Evolutionary conservation across 768 basidiomycete genomes (phyloP).

Genomic region (Pulveroboletus sp.): DNA sequence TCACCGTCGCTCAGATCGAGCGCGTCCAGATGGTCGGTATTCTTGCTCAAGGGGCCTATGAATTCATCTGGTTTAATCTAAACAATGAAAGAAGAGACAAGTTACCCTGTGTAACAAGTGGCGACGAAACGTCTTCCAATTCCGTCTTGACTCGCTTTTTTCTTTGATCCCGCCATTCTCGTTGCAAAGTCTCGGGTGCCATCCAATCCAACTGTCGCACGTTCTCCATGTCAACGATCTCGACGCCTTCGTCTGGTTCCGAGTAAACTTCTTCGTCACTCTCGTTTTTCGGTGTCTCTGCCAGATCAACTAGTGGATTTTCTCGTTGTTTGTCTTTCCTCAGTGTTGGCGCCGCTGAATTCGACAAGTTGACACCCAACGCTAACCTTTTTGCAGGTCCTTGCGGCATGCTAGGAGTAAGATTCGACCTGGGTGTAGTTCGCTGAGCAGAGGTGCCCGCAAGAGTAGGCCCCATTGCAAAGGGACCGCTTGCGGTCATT

Average conservation of each 20-base stretch:
- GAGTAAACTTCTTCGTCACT: slow-evolving; percentile 74
- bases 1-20: slow-evolving; percentile 74
- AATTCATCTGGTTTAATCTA: not conserved
- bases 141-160: slow-evolving; percentile 39
- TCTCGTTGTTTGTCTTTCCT: slow-evolving; percentile 41
- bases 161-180: slow-evolving; percentile 39
- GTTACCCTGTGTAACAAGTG: slow-evolving; percentile 32
- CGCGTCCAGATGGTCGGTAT: slow-evolving; percentile 54
- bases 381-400: slow-evolving; percentile 35
- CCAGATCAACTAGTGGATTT: slow-evolving; percentile 23
- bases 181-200: slow-evolving; percentile 74
- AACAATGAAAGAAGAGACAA: not conserved
- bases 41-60: slow-evolving; percentile 14
- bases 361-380: slow-evolving; percentile 50
- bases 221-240: slow-evolving; percentile 82
- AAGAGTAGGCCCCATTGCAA: slow-evolving; percentile 81
- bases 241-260: slow-evolving; percentile 84
- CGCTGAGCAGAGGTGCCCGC: slow-evolving; percentile 53
- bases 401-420: slow-evolving; percentile 47
- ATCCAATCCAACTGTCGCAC: slow-evolving; percentile 83
- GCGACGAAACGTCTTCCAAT: slow-evolving; percentile 39
- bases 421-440: slow-evolving; percentile 53
- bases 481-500: slow-evolving; percentile 86
- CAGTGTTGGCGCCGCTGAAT: slow-evolving; percentile 47
- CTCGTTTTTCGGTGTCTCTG: slow-evolving; percentile 29